phyloP scores from a whole-genome alignment of 768 basidiomycete species.

The Boletales sp. region DNA sequence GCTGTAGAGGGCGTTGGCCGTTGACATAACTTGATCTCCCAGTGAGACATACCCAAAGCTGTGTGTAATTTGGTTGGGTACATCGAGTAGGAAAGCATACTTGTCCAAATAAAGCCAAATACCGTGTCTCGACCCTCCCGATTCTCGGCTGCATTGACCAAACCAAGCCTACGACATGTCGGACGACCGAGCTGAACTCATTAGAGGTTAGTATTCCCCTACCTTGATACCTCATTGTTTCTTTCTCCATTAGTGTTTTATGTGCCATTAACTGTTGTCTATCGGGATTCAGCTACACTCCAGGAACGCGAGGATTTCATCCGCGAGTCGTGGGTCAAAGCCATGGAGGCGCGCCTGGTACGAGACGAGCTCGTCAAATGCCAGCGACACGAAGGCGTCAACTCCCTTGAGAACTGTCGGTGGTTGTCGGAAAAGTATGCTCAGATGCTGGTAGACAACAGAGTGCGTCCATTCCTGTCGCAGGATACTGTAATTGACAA shows the following conservation, averaged over 20 bases:
- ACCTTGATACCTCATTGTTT: not conserved
- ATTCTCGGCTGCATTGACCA: not conserved
- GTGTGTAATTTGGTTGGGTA: too few relatives aligned
- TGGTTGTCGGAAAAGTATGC: slow-evolving; percentile 82
- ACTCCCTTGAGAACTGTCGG: slow-evolving; percentile 86
- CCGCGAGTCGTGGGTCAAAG: slow-evolving; percentile 90
- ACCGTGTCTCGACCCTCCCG: not conserved
- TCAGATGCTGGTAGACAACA: slow-evolving; percentile 72
- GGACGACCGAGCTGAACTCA: slow-evolving; percentile 32
- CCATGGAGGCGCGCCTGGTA: slow-evolving; percentile 90
- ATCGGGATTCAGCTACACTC: slow-evolving; percentile 47
- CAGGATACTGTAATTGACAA: slow-evolving; percentile 2
- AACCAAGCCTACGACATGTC: slow-evolving; percentile 23
- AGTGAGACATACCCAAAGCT: too few relatives aligned
- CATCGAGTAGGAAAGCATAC: not conserved
- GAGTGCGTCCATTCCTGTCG: slow-evolving; percentile 46
- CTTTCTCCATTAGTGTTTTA: too few relatives aligned
- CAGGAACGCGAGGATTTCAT: slow-evolving; percentile 70
- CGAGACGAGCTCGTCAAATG: slow-evolving; percentile 87
- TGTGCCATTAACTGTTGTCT: too few relatives aligned
- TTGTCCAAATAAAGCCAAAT: slow-evolving; percentile 11
- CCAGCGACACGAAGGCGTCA: slow-evolving; percentile 86
- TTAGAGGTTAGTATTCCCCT: slow-evolving; percentile 24
- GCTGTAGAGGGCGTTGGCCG: too few relatives aligned
- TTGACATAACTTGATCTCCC: too few relatives aligned